Evolutionary conservation across 768 basidiomycete species (phyloP), one percentile per base, ranked within the genome.

Genomic region (Steccherinum ochraceum): DNA sequence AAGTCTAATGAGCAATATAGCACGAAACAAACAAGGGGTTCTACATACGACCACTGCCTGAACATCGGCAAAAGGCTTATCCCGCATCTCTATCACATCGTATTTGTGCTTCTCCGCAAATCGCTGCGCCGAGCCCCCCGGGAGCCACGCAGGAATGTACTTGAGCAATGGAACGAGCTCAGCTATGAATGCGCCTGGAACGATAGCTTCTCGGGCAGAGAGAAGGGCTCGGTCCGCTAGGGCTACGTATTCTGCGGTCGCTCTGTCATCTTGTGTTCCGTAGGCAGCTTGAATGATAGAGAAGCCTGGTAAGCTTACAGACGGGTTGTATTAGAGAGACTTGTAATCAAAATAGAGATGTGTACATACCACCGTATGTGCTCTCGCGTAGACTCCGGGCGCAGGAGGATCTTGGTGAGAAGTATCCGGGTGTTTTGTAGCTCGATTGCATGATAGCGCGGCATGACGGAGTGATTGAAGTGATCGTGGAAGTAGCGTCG

Each of bases 51-150:
- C 5, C 3, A 18, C 51, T 7, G 21, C 19, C 25, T 47, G 35
- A 20, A 47, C 45, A 11, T 49, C 30, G 19, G 47, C 30, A 21
- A 52, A 52, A 19, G 51, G 51, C 13, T 26, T 23, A 25, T 52
- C 30, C 7, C 41, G 41, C 51, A 52, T 35, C 45, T 52, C 16
- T 16, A 45, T 5, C 12, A 51, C 42, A 7, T 45, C 19, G 21
- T 41, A 42, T 25, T 27, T 42, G 19, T 19, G 44, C 20, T 20
- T 24, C 19, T 19, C 23, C 25, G 47, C 51, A 13, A 47, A 40
- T 30, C 45, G 18, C 10, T 21, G 21, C 11, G 35, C 45, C n/a
- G 24, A 24, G 19, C 26, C 51, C 5, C 51, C 51, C 18, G 45
- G 45, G 3, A 52, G 5, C 51, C 51, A 52, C 13, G 12, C 24